Evolutionary conservation across 306 rosid species (phyloP), one percentile per base, ranked within the genome.

Genomic region (Adenanthera pavonina): DNA sequence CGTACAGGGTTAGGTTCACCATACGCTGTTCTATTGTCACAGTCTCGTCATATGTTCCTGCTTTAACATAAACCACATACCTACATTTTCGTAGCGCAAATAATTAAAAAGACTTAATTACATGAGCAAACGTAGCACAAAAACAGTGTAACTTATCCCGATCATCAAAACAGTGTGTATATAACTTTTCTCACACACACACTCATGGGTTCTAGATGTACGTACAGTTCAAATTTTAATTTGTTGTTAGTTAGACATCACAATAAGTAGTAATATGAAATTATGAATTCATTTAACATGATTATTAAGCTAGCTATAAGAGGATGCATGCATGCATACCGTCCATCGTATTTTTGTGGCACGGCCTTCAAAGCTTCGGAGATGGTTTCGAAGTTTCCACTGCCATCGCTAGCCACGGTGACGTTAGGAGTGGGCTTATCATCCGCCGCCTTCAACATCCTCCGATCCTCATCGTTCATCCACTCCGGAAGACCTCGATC

Each of bases 1-100:
- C 99, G 16, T 88, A 95, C 56, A 95, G 78, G 40, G 99, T 95
- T 51, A 95, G 60, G 44, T 93, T 89, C 44, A 46, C 71, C 99
- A 89, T 90, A 46, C 81, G 82, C 89, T 87, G 85, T 25, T 94
- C 87, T 17, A 95, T 40, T 1, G 38, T 80, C 73, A 95, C 98
- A 0, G 44, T 71, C 86, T 95, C 99, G 1, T 89, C 89, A 34
- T 95, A 95, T 1, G 82, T 9, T 84, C 99, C 98, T 88, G 87
- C 86, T 78, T 95, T 93, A 11, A 95, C 89, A 73, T 81, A 92
- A 72, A 95, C 69, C 74, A 92, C 89, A 78, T 90, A 94, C 89
- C 98, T 94, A 89, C 72, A 79, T 53, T 74, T 66, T 69, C 77
- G 49, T 3, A 38, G 19, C 5, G 8, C 2, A 60, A 35, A 62